Percentiles rank a stretch among this genome's conserved stretches.
Evolutionary conservation across 306 rosid species (phyloP).

Genomic region (Vigna nakashimae): DNA sequence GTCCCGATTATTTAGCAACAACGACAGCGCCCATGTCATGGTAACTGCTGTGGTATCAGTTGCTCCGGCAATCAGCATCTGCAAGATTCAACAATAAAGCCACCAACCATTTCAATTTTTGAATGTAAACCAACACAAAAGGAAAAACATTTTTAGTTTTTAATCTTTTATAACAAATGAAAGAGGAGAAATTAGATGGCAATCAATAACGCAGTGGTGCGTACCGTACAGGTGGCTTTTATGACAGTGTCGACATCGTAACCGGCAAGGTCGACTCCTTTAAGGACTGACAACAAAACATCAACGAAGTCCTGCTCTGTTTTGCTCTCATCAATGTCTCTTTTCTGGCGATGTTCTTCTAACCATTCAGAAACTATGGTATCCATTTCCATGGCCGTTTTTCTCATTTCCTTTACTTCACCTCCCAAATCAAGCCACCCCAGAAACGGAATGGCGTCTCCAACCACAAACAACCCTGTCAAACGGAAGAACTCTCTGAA

Average conservation of each 20-base stretch:
- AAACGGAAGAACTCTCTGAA: constrained; percentile 15
- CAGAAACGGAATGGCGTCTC: constrained; percentile 26
- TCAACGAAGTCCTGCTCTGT: constrained; percentile 50
- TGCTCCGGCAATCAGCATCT: constrained; percentile 54
- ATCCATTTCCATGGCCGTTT: constrained; percentile 7
- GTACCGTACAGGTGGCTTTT: constrained; percentile 65
- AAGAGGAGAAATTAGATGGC: too few relatives aligned
- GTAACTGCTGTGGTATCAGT: constrained; percentile 60
- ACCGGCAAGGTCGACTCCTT: constrained; percentile 29
- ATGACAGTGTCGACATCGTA: constrained; percentile 47
- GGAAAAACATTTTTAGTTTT: too few relatives aligned
- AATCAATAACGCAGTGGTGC: neutral
- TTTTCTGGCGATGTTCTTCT: constrained; percentile 1
- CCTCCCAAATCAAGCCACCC: constrained; percentile 32
- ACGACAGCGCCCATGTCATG: constrained; percentile 40
- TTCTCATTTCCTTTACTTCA: constrained; percentile 8
- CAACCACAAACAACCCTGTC: constrained; percentile 3
- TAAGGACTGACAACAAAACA: constrained; percentile 35
- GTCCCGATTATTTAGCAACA: constrained; percentile 37
- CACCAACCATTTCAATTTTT: neutral
- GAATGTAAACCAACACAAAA: too few relatives aligned
- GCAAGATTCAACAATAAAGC: neutral
- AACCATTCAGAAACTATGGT: constrained; percentile 17
- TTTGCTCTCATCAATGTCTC: neutral
- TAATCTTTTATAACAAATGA: too few relatives aligned